phyloP scores from a whole-genome alignment of 2,329 filamentous ascomycete genomes.

The Aureobasidium sp. region DNA sequence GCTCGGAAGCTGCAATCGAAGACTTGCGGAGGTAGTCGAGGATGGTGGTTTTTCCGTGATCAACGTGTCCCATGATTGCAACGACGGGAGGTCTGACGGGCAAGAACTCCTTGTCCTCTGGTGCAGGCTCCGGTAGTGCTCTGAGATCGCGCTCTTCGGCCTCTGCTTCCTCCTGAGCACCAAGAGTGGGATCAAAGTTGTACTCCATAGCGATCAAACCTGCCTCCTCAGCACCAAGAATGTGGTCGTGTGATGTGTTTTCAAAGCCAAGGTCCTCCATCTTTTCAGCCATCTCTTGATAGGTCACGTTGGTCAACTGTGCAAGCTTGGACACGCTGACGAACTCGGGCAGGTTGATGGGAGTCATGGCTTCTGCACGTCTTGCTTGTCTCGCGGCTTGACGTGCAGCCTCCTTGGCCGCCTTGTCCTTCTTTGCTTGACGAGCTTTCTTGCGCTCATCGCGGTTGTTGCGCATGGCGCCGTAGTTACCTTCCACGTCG shows the following conservation, averaged over 20 bases:
- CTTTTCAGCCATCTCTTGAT: constrained; percentile 62
- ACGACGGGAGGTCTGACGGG: constrained; percentile 82
- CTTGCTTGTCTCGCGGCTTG: constrained; percentile 18
- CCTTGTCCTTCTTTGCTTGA: constrained; percentile 17
- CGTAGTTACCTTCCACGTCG: constrained; percentile 13
- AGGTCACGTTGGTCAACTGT: constrained; percentile 60
- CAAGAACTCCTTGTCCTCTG: constrained; percentile 56
- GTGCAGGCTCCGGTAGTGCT: constrained; percentile 46
- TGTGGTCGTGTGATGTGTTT: constrained; percentile 68
- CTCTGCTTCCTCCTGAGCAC: constrained; percentile 39
- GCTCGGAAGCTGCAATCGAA: constrained; percentile 81
- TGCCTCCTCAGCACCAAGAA: constrained; percentile 85
- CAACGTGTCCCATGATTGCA: constrained; percentile 98
- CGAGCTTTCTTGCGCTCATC: constrained; percentile 19
- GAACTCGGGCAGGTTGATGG: constrained; percentile 77
- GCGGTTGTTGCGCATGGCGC: constrained; percentile 15
- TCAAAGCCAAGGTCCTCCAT: constrained; percentile 85
- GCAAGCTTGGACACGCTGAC: constrained; percentile 83
- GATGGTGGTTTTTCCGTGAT: constrained; percentile 96
- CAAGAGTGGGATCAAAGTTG: constrained; percentile 74
- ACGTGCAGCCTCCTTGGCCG: constrained; percentile 19
- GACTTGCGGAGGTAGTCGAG: constrained; percentile 89
- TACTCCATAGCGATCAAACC: constrained; percentile 87
- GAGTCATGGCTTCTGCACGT: constrained; percentile 37
- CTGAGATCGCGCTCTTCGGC: constrained; percentile 61